Evolutionary conservation across 257 asterid species (phyloP).

Genomic region (Capsicum chinense): DNA sequence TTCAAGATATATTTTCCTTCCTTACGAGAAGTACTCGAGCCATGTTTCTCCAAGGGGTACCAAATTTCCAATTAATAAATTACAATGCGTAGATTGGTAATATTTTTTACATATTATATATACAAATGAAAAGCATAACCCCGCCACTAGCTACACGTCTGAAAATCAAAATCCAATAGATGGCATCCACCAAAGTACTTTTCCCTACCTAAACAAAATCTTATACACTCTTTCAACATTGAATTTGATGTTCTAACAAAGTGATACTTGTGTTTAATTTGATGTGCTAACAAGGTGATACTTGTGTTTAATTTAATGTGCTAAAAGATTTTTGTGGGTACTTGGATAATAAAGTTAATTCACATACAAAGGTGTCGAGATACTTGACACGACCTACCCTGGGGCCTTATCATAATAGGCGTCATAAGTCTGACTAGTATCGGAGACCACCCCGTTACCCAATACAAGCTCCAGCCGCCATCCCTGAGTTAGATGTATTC

Average conservation of each 20-base stretch:
- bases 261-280: no score
- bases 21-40: neutral
- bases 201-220: slow-evolving; percentile 34
- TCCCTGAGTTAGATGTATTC: no score
- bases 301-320: neutral
- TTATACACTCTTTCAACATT: no score
- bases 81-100: neutral
- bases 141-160: neutral
- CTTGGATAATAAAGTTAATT: no score
- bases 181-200: slow-evolving; percentile 26
- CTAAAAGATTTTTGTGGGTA: no score
- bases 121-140: neutral
- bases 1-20: slow-evolving; percentile 34
- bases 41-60: neutral
- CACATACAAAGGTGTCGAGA: no score
- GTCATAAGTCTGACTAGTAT: no score
- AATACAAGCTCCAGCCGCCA: no score
- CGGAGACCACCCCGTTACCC: no score
- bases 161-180: slow-evolving; percentile 6
- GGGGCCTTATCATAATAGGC: no score
- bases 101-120: neutral
- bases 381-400: no score
- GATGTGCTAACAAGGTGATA: neutral
- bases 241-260: no score
- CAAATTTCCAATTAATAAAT: neutral